Base-by-base conservation (phyloP, 192 early-diverging fungal species). In the Podila verticillata region DNA sequence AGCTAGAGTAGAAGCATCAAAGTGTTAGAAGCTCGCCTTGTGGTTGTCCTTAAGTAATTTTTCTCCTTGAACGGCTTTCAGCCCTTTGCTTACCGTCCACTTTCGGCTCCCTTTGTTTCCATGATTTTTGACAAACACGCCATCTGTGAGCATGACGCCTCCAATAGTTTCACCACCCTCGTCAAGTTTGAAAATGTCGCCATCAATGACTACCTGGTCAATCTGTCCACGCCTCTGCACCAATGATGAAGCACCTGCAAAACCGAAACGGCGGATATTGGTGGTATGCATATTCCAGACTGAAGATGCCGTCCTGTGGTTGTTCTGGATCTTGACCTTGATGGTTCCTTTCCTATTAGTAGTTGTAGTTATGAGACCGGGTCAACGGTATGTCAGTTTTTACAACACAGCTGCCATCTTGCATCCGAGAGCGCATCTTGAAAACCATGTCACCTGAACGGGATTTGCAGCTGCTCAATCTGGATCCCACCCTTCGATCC, bases 401-500 rank as follows among this genome's bases (percentile, higher is more conserved):
- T n/a, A 22, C 4, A 3, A 48, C 1, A 57, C 24, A n/a, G n/a
- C n/a, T n/a, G n/a, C n/a, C n/a, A n/a, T n/a, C n/a, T n/a, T n/a
- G n/a, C n/a, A n/a, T n/a, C n/a, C n/a, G n/a, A n/a, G n/a, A n/a
- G n/a, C n/a, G n/a, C n/a, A n/a, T n/a, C n/a, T n/a, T n/a, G n/a
- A 9, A 12, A 44, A 44, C 4, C 20, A 17, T 19, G 13, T 44
- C 85, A 92, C 91, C 91, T 81, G 68, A 82, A 94, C 0, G 93
- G 92, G 36, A 90, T 87, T 31, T 65, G 64, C 13, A 93, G 68
- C 59, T 94, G 92, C 39, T 93, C 84, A 57, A 94, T 86, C 31
- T 81, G 67, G 54, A 94, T 90, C 0, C 92, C 92, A 10, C 86
- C 85, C 68, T 88, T 92, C 30, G 86, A 80, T 36, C 92, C 93